Evolutionary conservation across 2,329 filamentous ascomycete genomes (phyloP), one percentile per base, ranked within the genome.

Genomic region (Pseudopithomyces maydicus): DNA sequence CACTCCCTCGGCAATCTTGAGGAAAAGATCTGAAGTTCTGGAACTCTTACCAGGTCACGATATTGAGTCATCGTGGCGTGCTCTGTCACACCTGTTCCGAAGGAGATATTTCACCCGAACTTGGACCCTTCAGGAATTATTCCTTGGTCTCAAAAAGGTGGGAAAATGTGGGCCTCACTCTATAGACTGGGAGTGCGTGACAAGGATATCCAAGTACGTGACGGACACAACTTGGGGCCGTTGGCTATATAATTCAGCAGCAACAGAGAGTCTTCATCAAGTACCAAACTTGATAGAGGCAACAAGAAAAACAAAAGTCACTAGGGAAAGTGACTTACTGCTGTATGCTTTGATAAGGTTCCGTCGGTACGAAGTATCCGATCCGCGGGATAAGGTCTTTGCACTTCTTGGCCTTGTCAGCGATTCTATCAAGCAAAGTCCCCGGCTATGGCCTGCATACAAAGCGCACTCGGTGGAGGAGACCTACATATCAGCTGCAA

Each of bases 321-420:
- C 6, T 15, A 6, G 10, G 10, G 29, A 46, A 38, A 14, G 12
- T 38, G 26, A 29, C 26, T 29, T 8, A 29, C 26, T 48, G 38
- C 35, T 55, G 2, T 49, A 55, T 33, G n/a, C 41, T n/a, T 33
- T 54, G 12, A 54, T 54, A 17, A 29, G 43, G 33, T 48, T 35
- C 35, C 32, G 52, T 12, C 44, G 49, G 11, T 57, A 53, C 55
- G 11, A 20, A 15, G 15, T 22, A 5, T 15, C 23, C 11, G 50
- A 57, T 32, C 50, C 49, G 5, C 29, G 55, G 12, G 55, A 57
- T 38, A 57, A 57, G 22, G 41, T 57, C 7, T 56, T 35, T 38
- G 43, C 44, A 15, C 39, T 54, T 1, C 55, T 54, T 26, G 45
- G 43, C 8, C 6, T 49, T 36, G 46, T 32, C 6, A 22, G 22